Conservation (phyloP, 73 alveolate species). For the Tetrahymena thermophila region DNA sequence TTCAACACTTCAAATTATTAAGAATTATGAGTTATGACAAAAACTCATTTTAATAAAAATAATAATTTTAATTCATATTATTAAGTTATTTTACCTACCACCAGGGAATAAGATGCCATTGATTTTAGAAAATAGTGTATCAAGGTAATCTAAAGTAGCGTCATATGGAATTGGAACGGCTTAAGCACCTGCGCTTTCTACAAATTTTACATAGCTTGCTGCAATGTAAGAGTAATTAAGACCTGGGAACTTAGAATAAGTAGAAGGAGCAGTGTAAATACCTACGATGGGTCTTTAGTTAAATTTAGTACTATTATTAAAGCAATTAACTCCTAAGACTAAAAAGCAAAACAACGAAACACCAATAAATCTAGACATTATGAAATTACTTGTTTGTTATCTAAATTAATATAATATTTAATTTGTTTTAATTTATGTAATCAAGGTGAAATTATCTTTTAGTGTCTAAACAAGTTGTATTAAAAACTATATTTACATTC, state of each 20-base stretch:
- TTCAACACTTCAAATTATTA: background rate
- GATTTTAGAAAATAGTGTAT: constrained; percentile 12
- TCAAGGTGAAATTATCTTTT: too few species aligned
- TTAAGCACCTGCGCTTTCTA: constrained; percentile 59
- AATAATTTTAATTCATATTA: too few species aligned
- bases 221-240: constrained; percentile 34
- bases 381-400: too few species aligned
- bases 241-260: background rate
- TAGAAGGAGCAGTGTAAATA: constrained; percentile 16
- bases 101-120: constrained; percentile 63
- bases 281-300: constrained; percentile 10
- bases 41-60: too few species aligned
- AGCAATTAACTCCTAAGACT: background rate
- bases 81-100: constrained; percentile 13
- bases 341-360: background rate
- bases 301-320: background rate
- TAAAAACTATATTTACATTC: too few species aligned
- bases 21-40: background rate
- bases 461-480: too few species aligned
- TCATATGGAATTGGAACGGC: constrained; percentile 57
- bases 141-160: constrained; percentile 19
- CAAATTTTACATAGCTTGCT: constrained; percentile 51
- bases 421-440: background rate
- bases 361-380: background rate
- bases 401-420: too few species aligned